These are phyloP conservation scores for Sisymbrium altissimum DNA, from an alignment of 345 rosid species.

Conservation along the genomic window DNA sequence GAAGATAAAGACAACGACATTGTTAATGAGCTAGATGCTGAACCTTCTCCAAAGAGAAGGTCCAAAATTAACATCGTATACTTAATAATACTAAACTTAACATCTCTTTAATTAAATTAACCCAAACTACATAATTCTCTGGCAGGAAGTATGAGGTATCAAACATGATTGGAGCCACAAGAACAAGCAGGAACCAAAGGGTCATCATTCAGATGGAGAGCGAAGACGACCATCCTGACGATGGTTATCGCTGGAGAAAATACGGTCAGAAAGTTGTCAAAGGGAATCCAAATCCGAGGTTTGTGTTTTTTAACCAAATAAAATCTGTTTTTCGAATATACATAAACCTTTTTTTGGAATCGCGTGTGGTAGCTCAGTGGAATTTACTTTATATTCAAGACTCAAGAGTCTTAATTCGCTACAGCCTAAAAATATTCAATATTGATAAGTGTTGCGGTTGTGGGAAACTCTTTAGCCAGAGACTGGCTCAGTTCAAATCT, in stretches of 20 bases:
- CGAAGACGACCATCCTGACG: constrained; percentile 12
- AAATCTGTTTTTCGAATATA: background rate
- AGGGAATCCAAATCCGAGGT: constrained; percentile 34
- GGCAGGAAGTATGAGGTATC: constrained; percentile 1
- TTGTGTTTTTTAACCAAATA: background rate
- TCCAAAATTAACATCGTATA: background rate
- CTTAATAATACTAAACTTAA: background rate
- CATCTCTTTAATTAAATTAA: background rate
- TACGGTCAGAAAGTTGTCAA: constrained; percentile 31
- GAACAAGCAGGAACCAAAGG: background rate
- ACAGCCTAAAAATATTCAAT: too few species aligned
- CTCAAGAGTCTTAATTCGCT: too few species aligned
- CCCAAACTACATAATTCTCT: background rate
- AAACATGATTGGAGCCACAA: constrained; percentile 20
- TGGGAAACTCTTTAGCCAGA: too few species aligned
- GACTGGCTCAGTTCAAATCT: too few species aligned
- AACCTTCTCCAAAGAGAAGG: constrained; percentile 21
- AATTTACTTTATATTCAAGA: too few species aligned
- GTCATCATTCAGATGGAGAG: constrained; percentile 14
- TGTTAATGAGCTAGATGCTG: background rate
- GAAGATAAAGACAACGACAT: background rate
- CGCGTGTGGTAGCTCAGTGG: too few species aligned
- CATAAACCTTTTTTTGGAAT: background rate
- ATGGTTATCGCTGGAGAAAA: constrained; percentile 33
- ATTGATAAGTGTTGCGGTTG: too few species aligned